Conservation (phyloP, 306 rosid species). For the Cyamopsis tetragonoloba region DNA sequence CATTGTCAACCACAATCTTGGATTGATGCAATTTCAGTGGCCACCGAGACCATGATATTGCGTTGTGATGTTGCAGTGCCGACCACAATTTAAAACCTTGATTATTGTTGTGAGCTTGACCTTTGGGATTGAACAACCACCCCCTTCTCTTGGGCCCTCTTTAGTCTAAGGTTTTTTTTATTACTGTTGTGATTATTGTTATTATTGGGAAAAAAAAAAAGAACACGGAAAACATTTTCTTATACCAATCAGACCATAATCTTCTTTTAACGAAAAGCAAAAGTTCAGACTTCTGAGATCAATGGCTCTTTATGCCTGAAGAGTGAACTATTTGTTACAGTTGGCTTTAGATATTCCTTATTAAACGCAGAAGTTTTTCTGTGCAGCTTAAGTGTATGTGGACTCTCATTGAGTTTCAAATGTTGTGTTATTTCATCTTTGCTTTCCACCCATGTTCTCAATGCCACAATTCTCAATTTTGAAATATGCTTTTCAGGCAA, state of each 20-base stretch:
- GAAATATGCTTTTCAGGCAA: conserved; percentile 49
- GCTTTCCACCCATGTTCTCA: background rate
- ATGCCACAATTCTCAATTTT: background rate
- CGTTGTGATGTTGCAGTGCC: too few species aligned
- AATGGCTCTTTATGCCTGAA: background rate
- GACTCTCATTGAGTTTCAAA: background rate
- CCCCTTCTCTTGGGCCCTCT: background rate
- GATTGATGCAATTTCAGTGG: too few species aligned
- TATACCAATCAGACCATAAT: background rate
- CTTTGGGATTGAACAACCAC: background rate
- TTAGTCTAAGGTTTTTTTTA: background rate
- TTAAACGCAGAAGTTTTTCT: background rate
- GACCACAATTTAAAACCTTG: too few species aligned
- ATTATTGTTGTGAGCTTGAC: too few species aligned
- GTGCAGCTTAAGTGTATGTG: background rate
- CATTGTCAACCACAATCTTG: too few species aligned
- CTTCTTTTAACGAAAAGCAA: background rate
- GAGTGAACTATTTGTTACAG: background rate
- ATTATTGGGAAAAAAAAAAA: too few species aligned
- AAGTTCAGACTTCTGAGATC: background rate
- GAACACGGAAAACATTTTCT: background rate
- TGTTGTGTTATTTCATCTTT: conserved; percentile 5
- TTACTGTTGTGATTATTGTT: too few species aligned
- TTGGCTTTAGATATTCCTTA: background rate
- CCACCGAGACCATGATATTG: too few species aligned